Base-by-base conservation (phyloP, 2,329 filamentous ascomycete genomes). In the Alternaria ethzedia region DNA sequence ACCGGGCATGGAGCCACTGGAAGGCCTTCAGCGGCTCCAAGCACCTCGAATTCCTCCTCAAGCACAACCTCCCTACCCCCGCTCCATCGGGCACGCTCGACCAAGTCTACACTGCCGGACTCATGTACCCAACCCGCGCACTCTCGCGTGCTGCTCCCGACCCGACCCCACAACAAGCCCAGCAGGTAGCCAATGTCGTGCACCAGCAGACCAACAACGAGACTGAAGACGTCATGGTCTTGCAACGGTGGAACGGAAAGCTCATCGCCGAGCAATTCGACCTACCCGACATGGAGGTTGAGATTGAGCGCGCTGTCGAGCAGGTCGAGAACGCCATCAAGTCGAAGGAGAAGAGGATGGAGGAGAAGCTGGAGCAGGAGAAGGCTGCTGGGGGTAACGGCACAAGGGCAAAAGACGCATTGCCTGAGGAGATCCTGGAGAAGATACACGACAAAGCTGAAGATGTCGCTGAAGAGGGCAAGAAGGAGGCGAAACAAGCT, bases 41-140 rank as follows among this genome's bases (percentile, higher is more conserved):
- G 73, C 92, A 98, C 78, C 83, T 98, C 32, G 88, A 95, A 69
- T 96, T 93, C 79, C 86, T 99, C 12, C 80, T 95, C 44, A 83
- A 91, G 61, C 90, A 94, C 69, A 88, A 90, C 51, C 86, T 96
- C 26, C 83, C 97, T 43, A 85, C 84, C 3, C 83, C 88, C 1
- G 84, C 85, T 13, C 89, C 93, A 1, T 93, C 91, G 0, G 82
- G 86, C 13, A 83, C 87, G 7, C 85, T 99, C 50, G 91, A 97
- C 77, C 82, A 88, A 54, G 84, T 96, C 54, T 99, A 98, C 78
- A 82, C 86, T 1, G 80, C 81, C 15, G 83, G 83, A 25, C 77
- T 85, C 23, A 80, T 83, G 64, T 80, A 84, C 57, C 79, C 81
- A 1, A 80, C 80, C 2, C 78, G 82, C 43, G 58, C 79, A 30